Conservation (phyloP, 2,329 filamentous ascomycete species). For the Ustulina deusta region DNA sequence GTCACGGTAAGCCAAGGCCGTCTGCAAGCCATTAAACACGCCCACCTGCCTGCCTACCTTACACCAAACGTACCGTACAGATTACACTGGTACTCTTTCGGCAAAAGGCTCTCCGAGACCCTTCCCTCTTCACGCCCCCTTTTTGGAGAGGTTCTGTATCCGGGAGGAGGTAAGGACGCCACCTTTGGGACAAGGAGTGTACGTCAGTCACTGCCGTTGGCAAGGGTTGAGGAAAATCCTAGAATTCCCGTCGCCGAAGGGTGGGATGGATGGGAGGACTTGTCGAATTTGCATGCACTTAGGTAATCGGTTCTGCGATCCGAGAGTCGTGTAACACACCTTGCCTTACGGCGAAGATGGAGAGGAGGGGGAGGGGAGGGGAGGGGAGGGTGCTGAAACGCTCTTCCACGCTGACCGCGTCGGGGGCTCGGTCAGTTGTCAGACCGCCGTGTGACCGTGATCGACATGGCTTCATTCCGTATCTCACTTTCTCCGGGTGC, state of each 20-base stretch:
- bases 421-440: neutral
- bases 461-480: slow-evolving; percentile 1
- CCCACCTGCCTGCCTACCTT: neutral
- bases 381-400: neutral
- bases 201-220: neutral
- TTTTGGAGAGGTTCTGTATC: slow-evolving; percentile 11
- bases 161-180: neutral
- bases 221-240: neutral
- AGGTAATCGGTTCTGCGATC: neutral
- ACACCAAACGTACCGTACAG: slow-evolving; percentile 2
- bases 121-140: slow-evolving; percentile 3
- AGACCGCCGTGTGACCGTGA: slow-evolving; percentile 12
- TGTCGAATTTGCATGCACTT: too few species aligned
- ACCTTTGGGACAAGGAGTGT: neutral
- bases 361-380: too few species aligned
- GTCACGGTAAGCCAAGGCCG: slow-evolving; percentile 30
- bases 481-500: neutral
- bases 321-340: neutral
- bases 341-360: neutral
- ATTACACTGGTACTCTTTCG: slow-evolving; percentile 23
- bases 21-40: slow-evolving; percentile 22
- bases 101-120: slow-evolving; percentile 26
- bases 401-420: neutral
- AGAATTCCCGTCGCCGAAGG: neutral
- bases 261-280: neutral